These are phyloP conservation scores for Furcasterigmium sp. DNA, from an alignment of 2,329 filamentous ascomycete genomes.

Conservation along the genomic window DNA sequence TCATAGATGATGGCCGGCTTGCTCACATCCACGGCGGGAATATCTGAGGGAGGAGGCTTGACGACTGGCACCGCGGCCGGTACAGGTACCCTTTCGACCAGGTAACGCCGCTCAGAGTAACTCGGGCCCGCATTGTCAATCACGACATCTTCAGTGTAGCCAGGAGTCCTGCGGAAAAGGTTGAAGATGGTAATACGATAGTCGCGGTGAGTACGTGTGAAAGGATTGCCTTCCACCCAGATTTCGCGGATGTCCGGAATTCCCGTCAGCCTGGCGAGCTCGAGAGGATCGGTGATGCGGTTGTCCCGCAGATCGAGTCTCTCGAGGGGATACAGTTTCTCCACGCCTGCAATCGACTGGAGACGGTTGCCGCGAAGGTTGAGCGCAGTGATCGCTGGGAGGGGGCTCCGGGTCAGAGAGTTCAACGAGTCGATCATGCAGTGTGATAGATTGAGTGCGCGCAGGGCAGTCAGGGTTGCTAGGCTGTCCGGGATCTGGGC, in stretches of 20 bases:
- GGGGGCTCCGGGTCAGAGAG: slow-evolving; percentile 76
- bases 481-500: slow-evolving; percentile 91
- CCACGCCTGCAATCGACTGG: slow-evolving; percentile 80
- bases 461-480: slow-evolving; percentile 77
- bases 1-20: slow-evolving; percentile 59
- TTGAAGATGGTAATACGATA: slow-evolving; percentile 94
- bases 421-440: slow-evolving; percentile 97
- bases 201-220: slow-evolving; percentile 77
- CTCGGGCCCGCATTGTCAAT: slow-evolving; percentile 81
- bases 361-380: slow-evolving; percentile 89
- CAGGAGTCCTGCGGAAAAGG: slow-evolving; percentile 82
- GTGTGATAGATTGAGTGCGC: slow-evolving; percentile 87
- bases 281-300: slow-evolving; percentile 80
- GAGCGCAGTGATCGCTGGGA: slow-evolving; percentile 88
- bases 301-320: slow-evolving; percentile 90
- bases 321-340: slow-evolving; percentile 83
- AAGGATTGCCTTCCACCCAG: slow-evolving; percentile 89
- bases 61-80: slow-evolving; percentile 73
- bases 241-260: slow-evolving; percentile 90
- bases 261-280: slow-evolving; percentile 81
- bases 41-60: slow-evolving; percentile 59
- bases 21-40: slow-evolving; percentile 59
- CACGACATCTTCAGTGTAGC: slow-evolving; percentile 83
- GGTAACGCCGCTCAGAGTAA: slow-evolving; percentile 78
- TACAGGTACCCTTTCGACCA: slow-evolving; percentile 77